phyloP scores from a whole-genome alignment of 768 basidiomycete species.

The Rhodotorula paludigena region DNA sequence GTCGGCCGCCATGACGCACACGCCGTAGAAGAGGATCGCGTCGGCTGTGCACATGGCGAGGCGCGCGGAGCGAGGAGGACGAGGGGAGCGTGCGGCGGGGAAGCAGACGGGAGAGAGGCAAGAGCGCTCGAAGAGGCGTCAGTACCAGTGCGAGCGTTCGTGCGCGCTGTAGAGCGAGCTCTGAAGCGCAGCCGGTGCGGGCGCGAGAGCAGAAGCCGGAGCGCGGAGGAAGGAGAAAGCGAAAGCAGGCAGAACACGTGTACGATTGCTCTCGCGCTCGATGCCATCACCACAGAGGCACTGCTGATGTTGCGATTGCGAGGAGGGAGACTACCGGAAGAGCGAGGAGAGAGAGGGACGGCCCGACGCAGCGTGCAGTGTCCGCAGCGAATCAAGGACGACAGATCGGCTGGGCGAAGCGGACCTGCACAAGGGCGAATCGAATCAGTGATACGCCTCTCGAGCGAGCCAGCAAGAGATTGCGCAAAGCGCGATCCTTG shows the following conservation, averaged over 20 bases:
- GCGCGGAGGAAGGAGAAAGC: neutral
- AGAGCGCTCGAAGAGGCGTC: too few species aligned
- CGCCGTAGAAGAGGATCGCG: neutral
- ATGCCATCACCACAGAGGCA: neutral
- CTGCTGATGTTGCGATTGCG: neutral
- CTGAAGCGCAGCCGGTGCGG: too few species aligned
- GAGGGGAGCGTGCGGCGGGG: neutral
- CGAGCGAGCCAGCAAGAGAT: too few species aligned
- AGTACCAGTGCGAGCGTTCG: too few species aligned
- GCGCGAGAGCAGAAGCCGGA: too few species aligned
- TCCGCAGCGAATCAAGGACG: constrained; percentile 15
- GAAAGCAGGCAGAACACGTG: neutral
- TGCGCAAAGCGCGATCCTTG: too few species aligned
- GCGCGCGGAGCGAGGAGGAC: neutral
- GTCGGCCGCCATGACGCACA: neutral
- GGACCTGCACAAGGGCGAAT: neutral
- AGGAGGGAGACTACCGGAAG: constrained; percentile 4
- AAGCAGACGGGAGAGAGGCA: neutral
- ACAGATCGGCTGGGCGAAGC: constrained; percentile 6
- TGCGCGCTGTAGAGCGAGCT: too few species aligned
- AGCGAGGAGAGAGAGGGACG: constrained; percentile 18
- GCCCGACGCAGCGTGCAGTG: constrained; percentile 22
- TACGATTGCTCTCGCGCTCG: neutral
- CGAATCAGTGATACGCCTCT: neutral
- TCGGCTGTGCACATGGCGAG: neutral